These are phyloP conservation scores for Phytophthora sansomeana DNA, from an alignment of 352 stramenopile species.

Conservation along the genomic window DNA sequence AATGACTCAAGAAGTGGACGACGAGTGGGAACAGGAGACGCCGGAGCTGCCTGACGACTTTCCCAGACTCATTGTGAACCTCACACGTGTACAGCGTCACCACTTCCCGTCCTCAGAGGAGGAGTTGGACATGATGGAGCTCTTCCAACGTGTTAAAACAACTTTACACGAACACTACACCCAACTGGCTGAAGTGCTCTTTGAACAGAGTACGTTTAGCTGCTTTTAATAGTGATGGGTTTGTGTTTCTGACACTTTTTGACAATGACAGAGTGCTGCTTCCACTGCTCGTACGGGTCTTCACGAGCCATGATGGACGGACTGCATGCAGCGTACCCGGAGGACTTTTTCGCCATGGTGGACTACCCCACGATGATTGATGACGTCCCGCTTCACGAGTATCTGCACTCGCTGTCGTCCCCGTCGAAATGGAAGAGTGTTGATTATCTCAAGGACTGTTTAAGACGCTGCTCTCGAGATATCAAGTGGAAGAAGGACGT, in stretches of 20 bases:
- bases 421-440: constrained; percentile 83
- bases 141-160: constrained; percentile 56
- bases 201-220: constrained; percentile 62
- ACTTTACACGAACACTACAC: constrained; percentile 66
- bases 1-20: constrained; percentile 15
- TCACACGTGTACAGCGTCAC: constrained; percentile 61
- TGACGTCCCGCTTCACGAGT: constrained; percentile 70
- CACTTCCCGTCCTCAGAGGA: constrained; percentile 46
- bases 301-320: constrained; percentile 56
- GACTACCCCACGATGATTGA: constrained; percentile 80
- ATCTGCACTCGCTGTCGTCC: constrained; percentile 57
- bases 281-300: constrained; percentile 75
- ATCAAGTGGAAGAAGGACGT: constrained; percentile 86
- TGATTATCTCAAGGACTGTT: constrained; percentile 82
- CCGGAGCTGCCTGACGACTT: constrained; percentile 73
- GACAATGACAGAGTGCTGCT: constrained; percentile 52
- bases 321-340: constrained; percentile 57
- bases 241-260: constrained; percentile 4
- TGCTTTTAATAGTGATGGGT: constrained; percentile 4
- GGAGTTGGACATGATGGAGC: constrained; percentile 40
- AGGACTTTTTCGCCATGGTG: constrained; percentile 71
- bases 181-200: constrained; percentile 68
- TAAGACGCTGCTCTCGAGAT: constrained; percentile 77
- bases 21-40: constrained; percentile 47
- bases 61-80: constrained; percentile 71